phyloP scores from a whole-genome alignment of 2,329 filamentous ascomycete species.

The Plectosphaerella sp. region DNA sequence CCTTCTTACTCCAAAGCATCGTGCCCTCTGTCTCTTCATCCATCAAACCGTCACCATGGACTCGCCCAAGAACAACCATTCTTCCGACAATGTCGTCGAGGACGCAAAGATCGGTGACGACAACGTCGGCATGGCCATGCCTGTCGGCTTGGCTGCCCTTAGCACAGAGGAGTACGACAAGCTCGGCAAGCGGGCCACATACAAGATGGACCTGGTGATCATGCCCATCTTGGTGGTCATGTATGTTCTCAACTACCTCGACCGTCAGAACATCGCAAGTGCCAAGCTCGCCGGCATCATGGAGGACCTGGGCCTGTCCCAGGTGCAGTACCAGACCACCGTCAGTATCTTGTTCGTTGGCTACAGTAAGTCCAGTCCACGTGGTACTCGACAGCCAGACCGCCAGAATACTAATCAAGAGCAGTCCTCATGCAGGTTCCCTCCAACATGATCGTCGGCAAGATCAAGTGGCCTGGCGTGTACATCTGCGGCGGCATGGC shows the following conservation, averaged over 20 bases:
- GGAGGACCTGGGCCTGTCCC: slow-evolving; percentile 22
- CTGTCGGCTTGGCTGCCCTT: slow-evolving; percentile 13
- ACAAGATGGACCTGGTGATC: slow-evolving; percentile 18
- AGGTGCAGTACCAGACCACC: slow-evolving; percentile 31
- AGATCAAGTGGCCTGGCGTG: slow-evolving; percentile 12
- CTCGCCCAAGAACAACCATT: no score
- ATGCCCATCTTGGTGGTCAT: slow-evolving; percentile 19
- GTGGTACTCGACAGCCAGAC: background rate
- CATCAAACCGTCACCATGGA: no score
- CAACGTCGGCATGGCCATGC: slow-evolving; percentile 7
- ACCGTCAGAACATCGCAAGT: slow-evolving; percentile 25
- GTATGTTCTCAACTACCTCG: slow-evolving; percentile 22
- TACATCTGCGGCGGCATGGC: slow-evolving; percentile 16
- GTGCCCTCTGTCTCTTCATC: no score
- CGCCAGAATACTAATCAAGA: no score
- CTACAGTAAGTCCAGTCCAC: slow-evolving; percentile 18
- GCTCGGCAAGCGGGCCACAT: slow-evolving; percentile 10
- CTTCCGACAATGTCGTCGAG: no score
- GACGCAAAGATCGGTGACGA: background rate
- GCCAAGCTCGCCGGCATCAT: slow-evolving; percentile 24
- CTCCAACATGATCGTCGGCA: slow-evolving; percentile 23
- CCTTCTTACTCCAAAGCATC: no score
- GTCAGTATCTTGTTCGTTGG: slow-evolving; percentile 29
- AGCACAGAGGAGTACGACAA: slow-evolving; percentile 10
- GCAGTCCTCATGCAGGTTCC: slow-evolving; percentile 29